phyloP scores from a whole-genome alignment of 1,284 basidiomycete genomes.

The Laetiporus sulphureus region DNA sequence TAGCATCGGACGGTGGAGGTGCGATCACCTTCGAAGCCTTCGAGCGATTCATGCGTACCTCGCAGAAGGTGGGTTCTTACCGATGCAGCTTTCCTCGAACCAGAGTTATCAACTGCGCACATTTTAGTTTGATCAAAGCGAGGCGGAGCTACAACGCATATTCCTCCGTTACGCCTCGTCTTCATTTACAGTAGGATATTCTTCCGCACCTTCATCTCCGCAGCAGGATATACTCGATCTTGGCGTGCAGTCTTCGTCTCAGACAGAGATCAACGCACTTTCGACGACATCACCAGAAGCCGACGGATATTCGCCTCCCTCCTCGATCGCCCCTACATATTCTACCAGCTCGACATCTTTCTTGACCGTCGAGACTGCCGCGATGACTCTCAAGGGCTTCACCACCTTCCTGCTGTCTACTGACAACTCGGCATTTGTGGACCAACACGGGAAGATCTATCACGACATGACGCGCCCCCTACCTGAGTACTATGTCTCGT shows the following conservation, averaged over 20 bases:
- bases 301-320: too few relatives aligned
- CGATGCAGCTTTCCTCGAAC: neutral
- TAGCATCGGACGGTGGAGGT: slow-evolving; percentile 34
- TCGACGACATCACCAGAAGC: too few relatives aligned
- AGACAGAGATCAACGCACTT: too few relatives aligned
- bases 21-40: slow-evolving; percentile 53
- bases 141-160: slow-evolving; percentile 41
- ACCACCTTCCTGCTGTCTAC: slow-evolving; percentile 69
- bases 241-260: slow-evolving; percentile 14
- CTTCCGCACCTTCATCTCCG: slow-evolving; percentile 13
- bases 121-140: slow-evolving; percentile 41
- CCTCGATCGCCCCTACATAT: slow-evolving; percentile 8
- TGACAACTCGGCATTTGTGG: slow-evolving; percentile 54
- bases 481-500: slow-evolving; percentile 87
- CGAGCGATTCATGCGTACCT: slow-evolving; percentile 56
- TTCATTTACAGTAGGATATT: slow-evolving; percentile 8
- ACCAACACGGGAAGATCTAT: slow-evolving; percentile 35
- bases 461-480: slow-evolving; percentile 81
- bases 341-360: slow-evolving; percentile 4
- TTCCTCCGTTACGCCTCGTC: slow-evolving; percentile 49
- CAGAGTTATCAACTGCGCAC: too few relatives aligned
- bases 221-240: slow-evolving; percentile 22
- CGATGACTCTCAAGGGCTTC: slow-evolving; percentile 57
- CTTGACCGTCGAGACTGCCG: slow-evolving; percentile 15
- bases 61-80: slow-evolving; percentile 48